These are phyloP conservation scores for Talaromyces sp. DNA, from an alignment of 2,329 filamentous ascomycete species.

Conservation along the genomic window DNA sequence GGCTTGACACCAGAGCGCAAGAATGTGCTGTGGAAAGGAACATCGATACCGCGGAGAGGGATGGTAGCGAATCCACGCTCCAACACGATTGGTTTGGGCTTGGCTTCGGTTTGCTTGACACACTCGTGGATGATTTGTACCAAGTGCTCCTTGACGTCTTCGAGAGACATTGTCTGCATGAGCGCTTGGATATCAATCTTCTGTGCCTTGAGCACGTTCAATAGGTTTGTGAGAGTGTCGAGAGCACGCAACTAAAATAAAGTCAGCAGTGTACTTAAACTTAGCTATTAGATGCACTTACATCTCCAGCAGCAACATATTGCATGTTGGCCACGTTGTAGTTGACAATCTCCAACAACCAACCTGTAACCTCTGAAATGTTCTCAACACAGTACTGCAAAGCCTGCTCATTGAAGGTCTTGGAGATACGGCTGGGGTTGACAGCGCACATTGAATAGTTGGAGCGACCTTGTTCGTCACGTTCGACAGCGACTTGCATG, in stretches of 20 bases:
- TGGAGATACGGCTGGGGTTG: slow-evolving; percentile 96
- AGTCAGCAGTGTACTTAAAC: background rate
- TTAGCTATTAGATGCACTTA: slow-evolving; percentile 29
- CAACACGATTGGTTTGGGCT: slow-evolving; percentile 82
- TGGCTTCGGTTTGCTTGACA: slow-evolving; percentile 79
- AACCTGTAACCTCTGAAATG: slow-evolving; percentile 87
- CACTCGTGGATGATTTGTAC: slow-evolving; percentile 87
- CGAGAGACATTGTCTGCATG: slow-evolving; percentile 78
- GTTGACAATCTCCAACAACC: slow-evolving; percentile 99
- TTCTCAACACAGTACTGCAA: slow-evolving; percentile 95
- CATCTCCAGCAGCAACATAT: slow-evolving; percentile 65
- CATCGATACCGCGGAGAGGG: slow-evolving; percentile 93
- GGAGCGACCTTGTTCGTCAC: slow-evolving; percentile 84
- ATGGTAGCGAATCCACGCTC: slow-evolving; percentile 97
- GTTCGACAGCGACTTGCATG: slow-evolving; percentile 98
- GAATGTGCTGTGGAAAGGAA: slow-evolving; percentile 99
- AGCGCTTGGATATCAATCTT: slow-evolving; percentile 96
- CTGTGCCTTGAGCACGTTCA: slow-evolving; percentile 93
- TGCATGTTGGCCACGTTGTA: slow-evolving; percentile 73
- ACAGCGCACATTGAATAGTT: slow-evolving; percentile 99
- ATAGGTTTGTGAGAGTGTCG: slow-evolving; percentile 69
- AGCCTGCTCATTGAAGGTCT: slow-evolving; percentile 97
- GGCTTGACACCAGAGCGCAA: slow-evolving; percentile 97
- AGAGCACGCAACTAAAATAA: slow-evolving; percentile 54
- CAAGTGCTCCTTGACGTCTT: slow-evolving; percentile 86